Conservation (phyloP, 1,284 basidiomycete genomes). For the Cerioporus squamosus region DNA sequence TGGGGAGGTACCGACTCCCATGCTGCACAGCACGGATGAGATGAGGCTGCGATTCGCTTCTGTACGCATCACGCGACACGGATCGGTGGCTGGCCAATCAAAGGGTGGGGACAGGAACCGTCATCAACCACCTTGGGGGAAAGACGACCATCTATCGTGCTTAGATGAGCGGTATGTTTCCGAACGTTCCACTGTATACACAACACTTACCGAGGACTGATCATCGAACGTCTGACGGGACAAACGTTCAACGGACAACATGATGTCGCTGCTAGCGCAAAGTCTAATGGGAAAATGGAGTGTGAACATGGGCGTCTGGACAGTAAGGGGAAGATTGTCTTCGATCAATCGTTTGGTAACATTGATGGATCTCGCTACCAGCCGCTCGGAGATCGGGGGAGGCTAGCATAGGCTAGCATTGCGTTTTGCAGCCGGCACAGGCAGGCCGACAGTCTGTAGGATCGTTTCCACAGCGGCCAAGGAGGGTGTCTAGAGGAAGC, state of each 20-base stretch:
- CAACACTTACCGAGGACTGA: too few species aligned
- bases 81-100: background rate
- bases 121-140: background rate
- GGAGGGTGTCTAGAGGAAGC: too few species aligned
- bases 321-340: background rate
- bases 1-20: background rate
- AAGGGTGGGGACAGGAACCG: background rate
- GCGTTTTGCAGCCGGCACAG: too few species aligned
- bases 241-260: background rate
- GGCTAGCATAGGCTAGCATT: too few species aligned
- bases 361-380: conserved; percentile 9
- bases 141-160: background rate
- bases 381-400: background rate
- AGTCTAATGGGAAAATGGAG: background rate
- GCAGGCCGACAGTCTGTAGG: too few species aligned
- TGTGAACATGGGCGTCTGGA: background rate
- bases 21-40: background rate
- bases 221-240: background rate
- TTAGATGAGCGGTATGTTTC: too few species aligned
- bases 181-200: too few species aligned
- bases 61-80: background rate
- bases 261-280: background rate
- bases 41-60: background rate
- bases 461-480: too few species aligned
- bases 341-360: conserved; percentile 5